phyloP scores from a whole-genome alignment of 345 rosid genomes.

The Brassica nigra region DNA sequence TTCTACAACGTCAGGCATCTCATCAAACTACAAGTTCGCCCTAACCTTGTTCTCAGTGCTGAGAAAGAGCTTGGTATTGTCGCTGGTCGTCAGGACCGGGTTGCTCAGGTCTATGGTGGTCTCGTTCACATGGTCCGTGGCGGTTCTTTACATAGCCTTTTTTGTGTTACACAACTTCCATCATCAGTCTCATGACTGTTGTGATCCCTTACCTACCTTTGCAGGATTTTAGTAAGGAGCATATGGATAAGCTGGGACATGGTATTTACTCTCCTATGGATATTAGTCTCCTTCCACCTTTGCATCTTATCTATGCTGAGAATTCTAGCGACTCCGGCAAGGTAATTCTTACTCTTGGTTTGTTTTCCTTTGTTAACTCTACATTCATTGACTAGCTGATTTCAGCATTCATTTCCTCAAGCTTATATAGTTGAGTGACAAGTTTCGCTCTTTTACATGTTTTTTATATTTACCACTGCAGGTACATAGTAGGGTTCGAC shows the following conservation, averaged over 20 bases:
- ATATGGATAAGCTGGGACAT: conserved; percentile 82
- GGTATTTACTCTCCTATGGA: conserved; percentile 85
- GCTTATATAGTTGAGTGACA: too few species aligned
- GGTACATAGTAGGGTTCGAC: too few species aligned
- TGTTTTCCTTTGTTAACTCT: too few species aligned
- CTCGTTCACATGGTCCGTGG: conserved; percentile 80
- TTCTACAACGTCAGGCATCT: conserved; percentile 78
- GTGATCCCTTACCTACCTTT: background rate
- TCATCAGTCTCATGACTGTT: background rate
- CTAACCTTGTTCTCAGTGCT: conserved; percentile 72
- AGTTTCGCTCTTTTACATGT: too few species aligned
- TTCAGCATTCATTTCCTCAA: too few species aligned
- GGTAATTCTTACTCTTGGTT: too few species aligned
- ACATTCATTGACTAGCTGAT: too few species aligned
- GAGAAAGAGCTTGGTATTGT: conserved; percentile 91
- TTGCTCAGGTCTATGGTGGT: conserved; percentile 94
- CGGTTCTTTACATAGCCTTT: background rate
- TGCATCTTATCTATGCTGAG: conserved; percentile 83
- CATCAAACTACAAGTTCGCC: conserved; percentile 70
- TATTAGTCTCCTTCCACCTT: conserved; percentile 77
- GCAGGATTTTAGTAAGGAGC: conserved; percentile 80
- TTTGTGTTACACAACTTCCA: background rate
- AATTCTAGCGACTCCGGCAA: too few species aligned
- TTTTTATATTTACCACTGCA: too few species aligned
- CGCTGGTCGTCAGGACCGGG: conserved; percentile 98